phyloP scores from a whole-genome alignment of 192 early-diverging fungal species.

The Rhizoclosmatium sp. region DNA sequence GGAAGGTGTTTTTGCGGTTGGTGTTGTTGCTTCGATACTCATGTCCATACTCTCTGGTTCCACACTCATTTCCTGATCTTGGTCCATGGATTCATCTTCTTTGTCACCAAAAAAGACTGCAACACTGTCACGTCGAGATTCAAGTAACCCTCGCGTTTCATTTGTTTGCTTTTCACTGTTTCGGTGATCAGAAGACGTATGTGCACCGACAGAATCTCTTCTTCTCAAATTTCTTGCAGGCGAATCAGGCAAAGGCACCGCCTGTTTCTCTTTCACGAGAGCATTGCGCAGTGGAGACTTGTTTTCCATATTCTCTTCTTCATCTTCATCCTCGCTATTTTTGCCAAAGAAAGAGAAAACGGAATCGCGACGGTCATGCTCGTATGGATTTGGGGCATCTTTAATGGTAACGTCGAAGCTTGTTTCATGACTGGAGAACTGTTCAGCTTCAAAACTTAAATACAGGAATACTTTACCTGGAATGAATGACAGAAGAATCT shows the following conservation, averaged over 20 bases:
- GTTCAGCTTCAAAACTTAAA: neutral
- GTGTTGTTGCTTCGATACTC: no score
- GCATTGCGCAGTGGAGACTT: neutral
- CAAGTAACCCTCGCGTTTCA: neutral
- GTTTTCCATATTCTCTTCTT: slow-evolving; percentile 12
- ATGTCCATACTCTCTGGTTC: no score
- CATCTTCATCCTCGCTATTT: neutral
- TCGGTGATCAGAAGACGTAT: no score
- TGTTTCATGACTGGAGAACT: neutral
- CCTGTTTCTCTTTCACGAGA: neutral
- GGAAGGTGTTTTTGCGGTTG: no score
- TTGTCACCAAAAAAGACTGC: slow-evolving; percentile 25
- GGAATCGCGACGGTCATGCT: neutral
- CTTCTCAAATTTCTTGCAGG: no score
- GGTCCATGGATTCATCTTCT: slow-evolving; percentile 8
- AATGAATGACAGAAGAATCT: neutral
- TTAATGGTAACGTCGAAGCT: slow-evolving; percentile 37
- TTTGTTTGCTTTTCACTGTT: neutral
- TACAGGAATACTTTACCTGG: neutral
- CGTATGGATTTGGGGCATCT: slow-evolving; percentile 6
- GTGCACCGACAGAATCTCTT: no score
- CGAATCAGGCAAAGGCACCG: neutral
- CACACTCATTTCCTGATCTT: neutral
- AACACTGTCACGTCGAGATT: slow-evolving; percentile 24
- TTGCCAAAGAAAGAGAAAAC: slow-evolving; percentile 14